Evolutionary conservation across 2,329 filamentous ascomycete species (phyloP).

Genomic region (Trichophyton verrucosum): DNA sequence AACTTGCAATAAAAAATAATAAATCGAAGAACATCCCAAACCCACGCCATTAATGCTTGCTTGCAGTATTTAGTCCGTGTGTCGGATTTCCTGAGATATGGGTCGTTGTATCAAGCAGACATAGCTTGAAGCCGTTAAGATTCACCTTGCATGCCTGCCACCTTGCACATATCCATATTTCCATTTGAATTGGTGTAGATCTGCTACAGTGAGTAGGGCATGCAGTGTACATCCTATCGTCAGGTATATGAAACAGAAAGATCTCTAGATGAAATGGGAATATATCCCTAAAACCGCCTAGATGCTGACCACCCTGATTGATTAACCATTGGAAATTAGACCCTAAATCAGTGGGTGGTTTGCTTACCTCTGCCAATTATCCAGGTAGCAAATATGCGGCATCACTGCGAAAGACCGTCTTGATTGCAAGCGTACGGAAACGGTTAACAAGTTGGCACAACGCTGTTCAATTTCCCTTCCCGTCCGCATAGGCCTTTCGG

Average conservation of each 20-base stretch:
- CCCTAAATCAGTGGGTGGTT: background rate
- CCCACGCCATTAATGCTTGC: background rate
- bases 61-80: background rate
- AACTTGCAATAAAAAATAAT: background rate
- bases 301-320: background rate
- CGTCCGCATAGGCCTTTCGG: constrained; percentile 7
- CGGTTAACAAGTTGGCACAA: background rate
- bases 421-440: background rate
- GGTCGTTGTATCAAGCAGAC: too few relatives aligned
- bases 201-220: background rate
- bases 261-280: background rate
- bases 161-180: background rate
- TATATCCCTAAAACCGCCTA: background rate
- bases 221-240: background rate
- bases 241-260: background rate
- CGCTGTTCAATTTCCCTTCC: background rate
- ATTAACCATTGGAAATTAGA: background rate
- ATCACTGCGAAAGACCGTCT: too few relatives aligned
- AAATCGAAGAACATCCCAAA: background rate
- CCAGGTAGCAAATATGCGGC: background rate
- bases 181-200: background rate
- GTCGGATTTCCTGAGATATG: too few relatives aligned
- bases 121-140: too few relatives aligned
- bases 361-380: too few relatives aligned
- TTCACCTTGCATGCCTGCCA: background rate